Conservation (phyloP, 176 grass and related monocot species). For the Avena sativa region DNA sequence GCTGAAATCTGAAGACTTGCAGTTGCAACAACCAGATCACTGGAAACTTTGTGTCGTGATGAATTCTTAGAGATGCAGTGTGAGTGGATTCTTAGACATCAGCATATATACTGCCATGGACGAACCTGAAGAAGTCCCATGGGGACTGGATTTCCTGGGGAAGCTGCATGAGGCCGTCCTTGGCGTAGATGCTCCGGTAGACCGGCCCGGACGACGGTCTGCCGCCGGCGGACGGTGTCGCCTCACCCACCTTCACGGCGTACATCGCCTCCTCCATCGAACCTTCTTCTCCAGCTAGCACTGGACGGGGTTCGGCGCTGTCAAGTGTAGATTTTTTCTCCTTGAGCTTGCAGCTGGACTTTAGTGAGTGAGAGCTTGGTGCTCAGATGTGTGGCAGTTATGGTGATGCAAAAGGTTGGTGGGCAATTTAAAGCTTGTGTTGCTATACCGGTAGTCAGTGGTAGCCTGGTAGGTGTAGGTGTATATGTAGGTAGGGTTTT, state of each 20-base stretch:
- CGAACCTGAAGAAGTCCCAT: conserved; percentile 94
- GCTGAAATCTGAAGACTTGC: neutral
- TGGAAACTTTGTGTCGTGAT: neutral
- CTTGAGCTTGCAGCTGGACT: neutral
- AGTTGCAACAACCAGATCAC: neutral
- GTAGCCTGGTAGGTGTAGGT: too few relatives aligned
- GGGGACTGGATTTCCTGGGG: conserved; percentile 69
- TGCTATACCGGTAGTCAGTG: conserved; percentile 23
- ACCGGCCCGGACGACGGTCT: conserved; percentile 70
- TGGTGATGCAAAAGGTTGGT: conserved; percentile 42
- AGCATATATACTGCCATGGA: neutral
- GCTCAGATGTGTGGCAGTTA: conserved; percentile 45
- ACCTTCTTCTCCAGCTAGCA: conserved; percentile 18
- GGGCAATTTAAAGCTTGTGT: conserved; percentile 58
- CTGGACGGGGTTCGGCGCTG: neutral
- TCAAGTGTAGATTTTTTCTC: conserved; percentile 34
- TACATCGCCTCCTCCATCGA: conserved; percentile 62
- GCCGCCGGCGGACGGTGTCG: conserved; percentile 50
- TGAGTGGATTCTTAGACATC: neutral
- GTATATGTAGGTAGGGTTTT: too few relatives aligned
- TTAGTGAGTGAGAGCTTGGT: neutral
- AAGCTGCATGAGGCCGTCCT: conserved; percentile 71
- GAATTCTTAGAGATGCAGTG: neutral
- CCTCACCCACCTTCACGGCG: conserved; percentile 77
- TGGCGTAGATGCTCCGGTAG: conserved; percentile 80